Conservation (phyloP, 352 stramenopile species). For the Phytophthora colocasiae region DNA sequence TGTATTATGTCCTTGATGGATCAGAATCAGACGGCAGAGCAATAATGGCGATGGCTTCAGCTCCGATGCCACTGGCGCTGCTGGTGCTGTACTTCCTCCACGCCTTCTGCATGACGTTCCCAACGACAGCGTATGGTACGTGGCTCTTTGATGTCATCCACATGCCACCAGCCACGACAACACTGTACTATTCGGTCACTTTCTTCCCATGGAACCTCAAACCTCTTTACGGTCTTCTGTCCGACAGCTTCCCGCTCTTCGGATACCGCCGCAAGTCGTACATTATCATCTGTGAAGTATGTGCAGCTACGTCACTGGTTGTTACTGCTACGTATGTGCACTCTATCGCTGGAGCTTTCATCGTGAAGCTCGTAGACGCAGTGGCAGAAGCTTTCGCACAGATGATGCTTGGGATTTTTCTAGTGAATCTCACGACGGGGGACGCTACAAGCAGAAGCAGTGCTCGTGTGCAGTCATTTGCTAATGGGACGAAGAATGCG, state of each 20-base stretch:
- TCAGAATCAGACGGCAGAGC: conserved; percentile 10
- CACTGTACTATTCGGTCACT: conserved; percentile 82
- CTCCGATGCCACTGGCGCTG: conserved; percentile 48
- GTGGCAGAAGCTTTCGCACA: conserved; percentile 81
- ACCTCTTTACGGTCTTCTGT: conserved; percentile 81
- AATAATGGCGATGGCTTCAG: conserved; percentile 6
- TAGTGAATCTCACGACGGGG: conserved; percentile 66
- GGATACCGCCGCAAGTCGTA: conserved; percentile 87
- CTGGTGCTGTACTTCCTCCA: conserved; percentile 85
- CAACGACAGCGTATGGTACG: conserved; percentile 75
- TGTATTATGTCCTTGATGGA: conserved; percentile 5
- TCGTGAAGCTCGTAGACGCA: conserved; percentile 73
- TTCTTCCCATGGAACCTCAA: conserved; percentile 91
- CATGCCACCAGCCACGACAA: conserved; percentile 80
- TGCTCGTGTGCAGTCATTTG: conserved; percentile 68
- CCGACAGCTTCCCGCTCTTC: conserved; percentile 74
- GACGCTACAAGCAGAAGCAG: conserved; percentile 68
- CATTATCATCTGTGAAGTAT: conserved; percentile 77
- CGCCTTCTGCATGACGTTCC: conserved; percentile 79
- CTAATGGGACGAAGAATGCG: conserved; percentile 73
- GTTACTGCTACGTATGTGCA: conserved; percentile 60
- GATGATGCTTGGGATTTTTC: conserved; percentile 83
- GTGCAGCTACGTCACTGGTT: conserved; percentile 61
- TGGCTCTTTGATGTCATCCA: conserved; percentile 83
- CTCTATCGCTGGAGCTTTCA: conserved; percentile 67